A percentile compares a stretch with the other conserved stretches of the same genome.
Conservation (phyloP, 805 yeast species). For the Priceomyces castillae region DNA sequence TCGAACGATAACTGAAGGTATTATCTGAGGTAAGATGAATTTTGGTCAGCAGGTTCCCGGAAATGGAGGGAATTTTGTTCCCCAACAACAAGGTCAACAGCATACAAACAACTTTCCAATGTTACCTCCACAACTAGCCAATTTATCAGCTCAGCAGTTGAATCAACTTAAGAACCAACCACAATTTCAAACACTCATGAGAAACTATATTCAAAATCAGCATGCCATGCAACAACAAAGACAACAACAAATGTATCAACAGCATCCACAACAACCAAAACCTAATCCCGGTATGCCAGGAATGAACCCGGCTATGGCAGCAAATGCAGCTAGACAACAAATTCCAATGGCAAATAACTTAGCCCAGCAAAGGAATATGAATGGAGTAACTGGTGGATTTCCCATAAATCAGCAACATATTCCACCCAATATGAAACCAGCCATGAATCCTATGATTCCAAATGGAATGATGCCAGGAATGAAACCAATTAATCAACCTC, state of each 20-base stretch:
- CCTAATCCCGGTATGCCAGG: conserved; percentile 1
- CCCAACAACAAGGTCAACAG: conserved; percentile 10
- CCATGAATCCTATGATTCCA: background rate
- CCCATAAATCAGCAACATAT: conserved; percentile 10
- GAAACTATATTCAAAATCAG: conserved; percentile 39
- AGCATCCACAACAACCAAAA: conserved; percentile 16
- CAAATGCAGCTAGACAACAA: conserved; percentile 7
- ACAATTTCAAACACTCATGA: conserved; percentile 40
- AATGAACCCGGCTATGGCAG: conserved; percentile 7
- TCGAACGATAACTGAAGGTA: background rate
- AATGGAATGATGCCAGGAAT: conserved; percentile 1
- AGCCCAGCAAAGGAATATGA: background rate
- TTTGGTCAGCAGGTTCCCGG: conserved; percentile 10
- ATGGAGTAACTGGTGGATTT: conserved; percentile 20
- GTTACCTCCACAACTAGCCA: conserved; percentile 29
- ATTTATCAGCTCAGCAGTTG: conserved; percentile 40
- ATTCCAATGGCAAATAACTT: conserved; percentile 1
- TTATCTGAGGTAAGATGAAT: conserved; percentile 8
- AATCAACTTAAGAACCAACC: conserved; percentile 43
- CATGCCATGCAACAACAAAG: conserved; percentile 40
- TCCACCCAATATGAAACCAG: conserved; percentile 3
- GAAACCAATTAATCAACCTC: conserved; percentile 16
- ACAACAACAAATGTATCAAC: conserved; percentile 16
- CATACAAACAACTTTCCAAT: conserved; percentile 11
- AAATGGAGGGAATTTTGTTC: conserved; percentile 8